Conservation (phyloP, 2,329 filamentous ascomycete species). For the Alternaria gaisen region DNA sequence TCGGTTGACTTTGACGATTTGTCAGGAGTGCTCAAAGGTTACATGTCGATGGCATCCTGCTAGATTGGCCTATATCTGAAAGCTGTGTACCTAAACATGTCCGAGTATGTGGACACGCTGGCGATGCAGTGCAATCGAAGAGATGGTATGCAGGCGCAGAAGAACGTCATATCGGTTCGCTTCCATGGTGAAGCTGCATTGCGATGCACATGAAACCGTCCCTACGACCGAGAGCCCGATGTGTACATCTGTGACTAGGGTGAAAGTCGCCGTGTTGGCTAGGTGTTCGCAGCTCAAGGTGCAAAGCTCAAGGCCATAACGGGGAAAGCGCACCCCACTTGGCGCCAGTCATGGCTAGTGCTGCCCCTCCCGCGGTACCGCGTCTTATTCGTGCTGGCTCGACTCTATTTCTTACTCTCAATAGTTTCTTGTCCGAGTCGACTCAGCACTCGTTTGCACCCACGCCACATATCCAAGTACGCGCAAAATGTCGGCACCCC, state of each 20-base stretch:
- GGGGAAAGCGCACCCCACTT: not conserved
- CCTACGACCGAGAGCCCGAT: not conserved
- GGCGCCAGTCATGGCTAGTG: conserved; percentile 10
- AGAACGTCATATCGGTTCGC: not conserved
- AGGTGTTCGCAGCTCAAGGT: conserved; percentile 18
- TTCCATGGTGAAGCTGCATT: not conserved
- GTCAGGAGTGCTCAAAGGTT: not conserved
- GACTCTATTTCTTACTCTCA: conserved; percentile 12
- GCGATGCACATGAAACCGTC: not conserved
- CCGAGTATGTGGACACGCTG: not conserved
- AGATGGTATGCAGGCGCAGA: not conserved
- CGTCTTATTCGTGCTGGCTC: conserved; percentile 22
- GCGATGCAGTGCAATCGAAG: not conserved
- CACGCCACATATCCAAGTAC: not conserved
- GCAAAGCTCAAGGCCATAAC: conserved; percentile 10
- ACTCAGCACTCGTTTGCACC: conserved; percentile 4
- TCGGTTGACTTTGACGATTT: not conserved
- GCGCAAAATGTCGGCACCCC: conserved; percentile 30
- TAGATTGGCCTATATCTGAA: not conserved
- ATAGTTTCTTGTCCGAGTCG: conserved; percentile 3
- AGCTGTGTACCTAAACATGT: not conserved
- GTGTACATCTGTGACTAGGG: not conserved
- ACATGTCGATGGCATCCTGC: not conserved
- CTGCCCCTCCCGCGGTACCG: conserved; percentile 21
- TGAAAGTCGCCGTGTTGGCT: not conserved